Conservation (phyloP, 2,329 filamentous ascomycete genomes). For the Talaromyces sp. region DNA sequence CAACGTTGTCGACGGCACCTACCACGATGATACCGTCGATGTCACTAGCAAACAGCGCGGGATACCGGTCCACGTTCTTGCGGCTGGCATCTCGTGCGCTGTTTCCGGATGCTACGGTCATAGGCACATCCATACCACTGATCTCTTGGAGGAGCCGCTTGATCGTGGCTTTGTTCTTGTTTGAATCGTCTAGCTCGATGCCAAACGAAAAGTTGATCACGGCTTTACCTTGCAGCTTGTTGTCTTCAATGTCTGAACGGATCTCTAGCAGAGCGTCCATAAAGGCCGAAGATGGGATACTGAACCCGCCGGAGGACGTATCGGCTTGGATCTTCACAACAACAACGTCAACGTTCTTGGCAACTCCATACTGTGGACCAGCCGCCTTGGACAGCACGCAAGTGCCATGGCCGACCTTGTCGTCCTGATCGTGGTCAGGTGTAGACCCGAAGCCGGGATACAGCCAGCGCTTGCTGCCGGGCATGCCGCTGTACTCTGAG, state of each 20-base stretch:
- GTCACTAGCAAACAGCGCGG: background rate
- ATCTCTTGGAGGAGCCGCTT: background rate
- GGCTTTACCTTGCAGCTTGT: background rate
- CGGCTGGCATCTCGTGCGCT: background rate
- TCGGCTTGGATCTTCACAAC: background rate
- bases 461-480: background rate
- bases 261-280: background rate
- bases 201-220: constrained; percentile 1
- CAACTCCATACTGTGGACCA: background rate
- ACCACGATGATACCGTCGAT: background rate
- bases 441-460: background rate
- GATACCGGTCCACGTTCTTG: background rate
- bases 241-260: background rate
- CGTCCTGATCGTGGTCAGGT: background rate
- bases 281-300: background rate
- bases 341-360: background rate
- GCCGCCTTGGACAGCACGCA: background rate
- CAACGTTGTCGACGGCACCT: background rate
- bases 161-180: background rate
- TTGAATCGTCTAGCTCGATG: background rate
- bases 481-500: background rate
- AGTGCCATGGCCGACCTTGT: background rate
- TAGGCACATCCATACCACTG: background rate
- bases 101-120: background rate
- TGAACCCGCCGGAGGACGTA: background rate